Evolutionary conservation across 805 yeast genomes (phyloP).

Genomic region (Pichia membranifaciens): DNA sequence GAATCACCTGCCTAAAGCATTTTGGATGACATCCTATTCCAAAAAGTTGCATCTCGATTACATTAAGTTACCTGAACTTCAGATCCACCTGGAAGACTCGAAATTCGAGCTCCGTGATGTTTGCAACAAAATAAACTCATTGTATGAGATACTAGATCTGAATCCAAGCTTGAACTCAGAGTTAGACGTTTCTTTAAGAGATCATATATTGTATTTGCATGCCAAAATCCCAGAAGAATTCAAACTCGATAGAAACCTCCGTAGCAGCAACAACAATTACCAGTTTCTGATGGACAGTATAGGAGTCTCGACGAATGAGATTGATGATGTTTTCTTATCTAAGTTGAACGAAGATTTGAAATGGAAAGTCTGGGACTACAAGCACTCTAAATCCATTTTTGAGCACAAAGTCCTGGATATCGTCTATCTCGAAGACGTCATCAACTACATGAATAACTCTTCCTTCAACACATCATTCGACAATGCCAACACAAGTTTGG

Average conservation of each 20-base stretch:
- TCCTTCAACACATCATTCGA: neutral
- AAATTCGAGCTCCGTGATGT: constrained; percentile 58
- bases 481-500: neutral
- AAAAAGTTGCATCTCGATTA: constrained; percentile 34
- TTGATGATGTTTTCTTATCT: neutral
- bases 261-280: neutral
- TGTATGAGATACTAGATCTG: constrained; percentile 40
- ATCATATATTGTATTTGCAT: constrained; percentile 60
- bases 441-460: constrained; percentile 28
- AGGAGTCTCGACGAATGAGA: constrained; percentile 1
- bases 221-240: constrained; percentile 39
- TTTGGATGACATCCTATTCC: constrained; percentile 25
- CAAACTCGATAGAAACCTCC: constrained; percentile 14
- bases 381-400: constrained; percentile 55
- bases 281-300: constrained; percentile 3
- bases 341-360: constrained; percentile 8
- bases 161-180: neutral
- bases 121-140: constrained; percentile 49
- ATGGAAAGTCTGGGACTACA: constrained; percentile 33
- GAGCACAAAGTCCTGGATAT: constrained; percentile 43
- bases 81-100: constrained; percentile 60
- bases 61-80: constrained; percentile 47
- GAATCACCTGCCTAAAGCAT: constrained; percentile 53
- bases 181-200: constrained; percentile 39
- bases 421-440: constrained; percentile 51